A percentile compares a stretch with the other conserved stretches of the same genome.
phyloP scores from a whole-genome alignment of 2,329 filamentous ascomycete species.

The Gyromitra esculenta region DNA sequence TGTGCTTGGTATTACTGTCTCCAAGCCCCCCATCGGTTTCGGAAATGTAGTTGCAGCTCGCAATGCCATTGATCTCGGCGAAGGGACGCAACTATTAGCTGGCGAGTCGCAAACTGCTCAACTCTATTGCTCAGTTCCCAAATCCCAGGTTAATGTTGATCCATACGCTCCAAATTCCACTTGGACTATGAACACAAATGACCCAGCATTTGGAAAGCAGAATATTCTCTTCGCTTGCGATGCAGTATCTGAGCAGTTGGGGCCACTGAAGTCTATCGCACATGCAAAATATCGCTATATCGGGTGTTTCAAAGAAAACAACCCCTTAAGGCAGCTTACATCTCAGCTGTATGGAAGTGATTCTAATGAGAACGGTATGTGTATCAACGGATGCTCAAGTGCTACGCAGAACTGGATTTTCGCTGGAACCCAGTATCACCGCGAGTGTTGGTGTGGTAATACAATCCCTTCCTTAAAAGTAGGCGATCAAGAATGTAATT shows the following conservation, averaged over 20 bases:
- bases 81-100: slow-evolving; percentile 66
- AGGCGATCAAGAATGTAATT: slow-evolving; percentile 65
- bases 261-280: slow-evolving; percentile 61
- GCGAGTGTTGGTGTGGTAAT: slow-evolving; percentile 68
- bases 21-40: slow-evolving; percentile 66
- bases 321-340: slow-evolving; percentile 65
- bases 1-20: slow-evolving; percentile 67
- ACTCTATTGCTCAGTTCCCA: slow-evolving; percentile 68
- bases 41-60: slow-evolving; percentile 64
- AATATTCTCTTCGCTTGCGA: slow-evolving; percentile 66
- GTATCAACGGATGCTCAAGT: slow-evolving; percentile 62
- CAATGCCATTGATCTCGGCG: slow-evolving; percentile 66
- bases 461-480: slow-evolving; percentile 64
- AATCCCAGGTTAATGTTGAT: slow-evolving; percentile 68
- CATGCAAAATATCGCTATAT: slow-evolving; percentile 57
- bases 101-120: slow-evolving; percentile 66
- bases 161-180: slow-evolving; percentile 64
- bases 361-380: slow-evolving; percentile 63
- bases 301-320: slow-evolving; percentile 68
- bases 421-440: slow-evolving; percentile 62
- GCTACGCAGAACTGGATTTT: slow-evolving; percentile 62
- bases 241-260: slow-evolving; percentile 66
- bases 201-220: slow-evolving; percentile 66
- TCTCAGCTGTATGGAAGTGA: slow-evolving; percentile 61
- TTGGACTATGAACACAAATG: slow-evolving; percentile 70